A percentile compares a stretch with the other conserved stretches of the same genome.
These are phyloP conservation scores for Penicillium waksmanii DNA, from an alignment of 495 filamentous ascomycete species.

Conservation along the genomic window DNA sequence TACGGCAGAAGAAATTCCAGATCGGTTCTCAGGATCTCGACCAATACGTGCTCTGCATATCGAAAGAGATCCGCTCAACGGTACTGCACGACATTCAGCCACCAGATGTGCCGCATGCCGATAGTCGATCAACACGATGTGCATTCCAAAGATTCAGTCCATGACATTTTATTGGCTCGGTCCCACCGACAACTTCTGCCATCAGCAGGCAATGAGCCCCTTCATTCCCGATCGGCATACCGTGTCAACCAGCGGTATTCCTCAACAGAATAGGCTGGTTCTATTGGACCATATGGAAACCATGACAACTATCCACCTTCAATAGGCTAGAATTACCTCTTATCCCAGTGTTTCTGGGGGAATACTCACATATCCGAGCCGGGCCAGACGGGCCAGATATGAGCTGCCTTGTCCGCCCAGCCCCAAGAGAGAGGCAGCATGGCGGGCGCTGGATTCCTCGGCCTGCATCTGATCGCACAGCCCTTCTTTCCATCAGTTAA, in stretches of 20 bases:
- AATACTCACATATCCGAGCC: constrained; percentile 8
- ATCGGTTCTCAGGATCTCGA: background rate
- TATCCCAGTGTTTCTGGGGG: background rate
- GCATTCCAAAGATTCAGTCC: constrained; percentile 13
- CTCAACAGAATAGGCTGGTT: background rate
- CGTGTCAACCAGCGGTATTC: constrained; percentile 12
- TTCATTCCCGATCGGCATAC: constrained; percentile 30
- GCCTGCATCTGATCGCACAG: constrained; percentile 11
- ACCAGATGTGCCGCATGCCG: background rate
- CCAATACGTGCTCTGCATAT: background rate
- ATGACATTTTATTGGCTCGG: constrained; percentile 1
- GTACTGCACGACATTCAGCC: background rate
- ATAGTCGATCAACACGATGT: background rate
- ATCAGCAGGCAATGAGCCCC: background rate
- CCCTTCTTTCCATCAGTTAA: constrained; percentile 22
- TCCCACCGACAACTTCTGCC: constrained; percentile 1
- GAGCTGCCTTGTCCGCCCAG: constrained; percentile 13
- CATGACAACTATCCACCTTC: background rate
- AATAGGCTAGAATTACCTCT: background rate
- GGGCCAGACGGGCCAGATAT: constrained; percentile 11
- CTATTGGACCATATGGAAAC: constrained; percentile 1
- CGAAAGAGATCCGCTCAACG: background rate
- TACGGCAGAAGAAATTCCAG: background rate
- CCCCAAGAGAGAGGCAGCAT: background rate
- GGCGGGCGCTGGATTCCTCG: constrained; percentile 16